Conservation (phyloP, 1,284 basidiomycete species). For the Ustilago shanxiensis region DNA sequence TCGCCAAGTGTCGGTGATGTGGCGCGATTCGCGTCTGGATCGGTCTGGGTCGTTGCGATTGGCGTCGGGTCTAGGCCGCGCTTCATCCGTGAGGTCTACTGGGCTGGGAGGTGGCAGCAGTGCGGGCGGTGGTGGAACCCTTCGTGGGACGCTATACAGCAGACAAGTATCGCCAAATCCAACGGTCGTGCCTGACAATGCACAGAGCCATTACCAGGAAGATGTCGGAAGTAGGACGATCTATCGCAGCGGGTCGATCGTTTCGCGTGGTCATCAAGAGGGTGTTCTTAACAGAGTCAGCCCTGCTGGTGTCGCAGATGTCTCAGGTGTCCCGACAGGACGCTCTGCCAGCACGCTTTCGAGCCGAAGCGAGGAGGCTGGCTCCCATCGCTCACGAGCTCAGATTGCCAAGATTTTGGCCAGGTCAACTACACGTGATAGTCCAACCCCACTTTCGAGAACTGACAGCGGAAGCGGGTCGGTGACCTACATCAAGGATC, state of each 20-base stretch:
- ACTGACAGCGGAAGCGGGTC: slow-evolving; percentile 9
- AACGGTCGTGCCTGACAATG: slow-evolving; percentile 30
- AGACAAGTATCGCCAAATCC: slow-evolving; percentile 48
- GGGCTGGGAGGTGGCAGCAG: slow-evolving; percentile 18
- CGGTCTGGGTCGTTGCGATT: slow-evolving; percentile 39
- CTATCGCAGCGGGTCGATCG: background rate
- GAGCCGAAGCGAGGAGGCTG: slow-evolving; percentile 26
- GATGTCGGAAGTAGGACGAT: background rate
- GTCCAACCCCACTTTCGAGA: slow-evolving; percentile 10
- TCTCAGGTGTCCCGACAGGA: slow-evolving; percentile 9
- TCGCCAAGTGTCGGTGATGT: slow-evolving; percentile 46
- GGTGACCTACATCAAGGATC: slow-evolving; percentile 15
- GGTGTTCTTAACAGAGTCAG: slow-evolving; percentile 1
- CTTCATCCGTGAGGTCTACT: slow-evolving; percentile 22
- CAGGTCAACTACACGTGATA: slow-evolving; percentile 39
- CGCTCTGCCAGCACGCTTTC: slow-evolving; percentile 27
- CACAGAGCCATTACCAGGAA: slow-evolving; percentile 5
- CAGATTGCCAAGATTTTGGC: slow-evolving; percentile 62
- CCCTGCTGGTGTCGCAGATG: background rate
- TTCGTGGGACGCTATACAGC: slow-evolving; percentile 17
- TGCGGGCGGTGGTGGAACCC: slow-evolving; percentile 8
- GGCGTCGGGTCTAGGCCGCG: slow-evolving; percentile 26
- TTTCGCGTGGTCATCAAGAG: background rate
- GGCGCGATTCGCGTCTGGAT: slow-evolving; percentile 46
- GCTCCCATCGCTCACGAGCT: slow-evolving; percentile 33